phyloP scores from a whole-genome alignment of 2,329 filamentous ascomycete species.

The Cercospora zeae-maydis region DNA sequence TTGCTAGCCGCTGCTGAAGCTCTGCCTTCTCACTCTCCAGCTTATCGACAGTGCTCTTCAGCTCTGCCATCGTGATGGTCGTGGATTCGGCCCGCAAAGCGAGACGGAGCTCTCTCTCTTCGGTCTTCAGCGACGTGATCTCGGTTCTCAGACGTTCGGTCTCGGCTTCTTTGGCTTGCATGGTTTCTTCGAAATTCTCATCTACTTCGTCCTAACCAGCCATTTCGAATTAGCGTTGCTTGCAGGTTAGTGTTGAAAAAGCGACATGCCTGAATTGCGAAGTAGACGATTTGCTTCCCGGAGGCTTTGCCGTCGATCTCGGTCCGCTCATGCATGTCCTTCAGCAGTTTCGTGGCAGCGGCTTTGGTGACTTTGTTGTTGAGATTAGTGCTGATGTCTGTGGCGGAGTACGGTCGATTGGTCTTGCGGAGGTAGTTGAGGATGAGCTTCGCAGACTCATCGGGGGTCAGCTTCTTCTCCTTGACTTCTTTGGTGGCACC shows the following conservation, averaged over 20 bases:
- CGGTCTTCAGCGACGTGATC: conserved; percentile 44
- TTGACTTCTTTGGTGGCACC: conserved; percentile 34
- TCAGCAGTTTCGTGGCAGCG: conserved; percentile 58
- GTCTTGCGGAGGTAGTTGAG: conserved; percentile 34
- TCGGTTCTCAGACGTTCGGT: conserved; percentile 47
- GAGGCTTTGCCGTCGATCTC: conserved; percentile 57
- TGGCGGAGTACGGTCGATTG: conserved; percentile 37
- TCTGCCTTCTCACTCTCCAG: conserved; percentile 47
- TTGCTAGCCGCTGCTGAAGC: conserved; percentile 42
- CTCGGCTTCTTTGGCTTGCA: conserved; percentile 49
- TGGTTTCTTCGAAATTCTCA: conserved; percentile 46
- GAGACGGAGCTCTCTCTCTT: conserved; percentile 50
- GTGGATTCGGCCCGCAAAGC: conserved; percentile 47
- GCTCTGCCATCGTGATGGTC: conserved; percentile 50
- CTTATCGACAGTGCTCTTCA: conserved; percentile 43
- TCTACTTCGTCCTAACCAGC: conserved; percentile 49
- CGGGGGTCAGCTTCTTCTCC: conserved; percentile 30
- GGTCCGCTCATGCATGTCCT: conserved; percentile 59
- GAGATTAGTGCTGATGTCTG: conserved; percentile 37
- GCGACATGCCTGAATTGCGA: conserved; percentile 46
- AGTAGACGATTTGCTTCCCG: conserved; percentile 62
- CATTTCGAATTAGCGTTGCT: background rate
- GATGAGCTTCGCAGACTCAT: conserved; percentile 32
- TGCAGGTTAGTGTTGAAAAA: background rate
- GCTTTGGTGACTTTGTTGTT: conserved; percentile 42